Evolutionary conservation across 192 early-diverging fungal species (phyloP).

Genomic region (Dissophora globulifera): DNA sequence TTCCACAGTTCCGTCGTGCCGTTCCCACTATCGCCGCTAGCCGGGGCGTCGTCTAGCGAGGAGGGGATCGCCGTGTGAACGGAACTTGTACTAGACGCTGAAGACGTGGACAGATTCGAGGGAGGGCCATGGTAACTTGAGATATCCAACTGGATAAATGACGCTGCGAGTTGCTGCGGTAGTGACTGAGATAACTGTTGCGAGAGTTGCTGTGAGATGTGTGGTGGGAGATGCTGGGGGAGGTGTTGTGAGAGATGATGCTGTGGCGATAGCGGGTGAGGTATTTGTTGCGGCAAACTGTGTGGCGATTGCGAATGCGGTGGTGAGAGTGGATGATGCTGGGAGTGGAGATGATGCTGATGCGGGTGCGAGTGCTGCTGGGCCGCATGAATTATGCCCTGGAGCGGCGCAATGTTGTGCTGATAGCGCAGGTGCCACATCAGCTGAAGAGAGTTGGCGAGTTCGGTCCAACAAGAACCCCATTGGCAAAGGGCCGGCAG

Average conservation of each 20-base stretch:
- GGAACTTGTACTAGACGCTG: too few species aligned
- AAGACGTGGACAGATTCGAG: too few species aligned
- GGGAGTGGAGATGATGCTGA: slow-evolving; percentile 2
- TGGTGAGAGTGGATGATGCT: too few species aligned
- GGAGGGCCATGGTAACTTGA: too few species aligned
- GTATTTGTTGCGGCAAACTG: neutral
- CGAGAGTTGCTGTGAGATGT: neutral
- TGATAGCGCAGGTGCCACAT: slow-evolving; percentile 67
- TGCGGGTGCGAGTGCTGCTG: neutral
- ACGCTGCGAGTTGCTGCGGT: too few species aligned
- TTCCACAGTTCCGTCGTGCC: neutral
- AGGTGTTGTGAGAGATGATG: neutral
- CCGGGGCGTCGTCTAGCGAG: neutral
- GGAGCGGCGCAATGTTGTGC: slow-evolving; percentile 47
- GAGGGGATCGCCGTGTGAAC: neutral
- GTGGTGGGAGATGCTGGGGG: neutral
- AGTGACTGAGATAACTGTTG: neutral
- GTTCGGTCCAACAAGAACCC: slow-evolving; percentile 62
- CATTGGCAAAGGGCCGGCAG: slow-evolving; percentile 59
- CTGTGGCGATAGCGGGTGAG: neutral
- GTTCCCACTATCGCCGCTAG: neutral
- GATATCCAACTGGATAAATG: too few species aligned
- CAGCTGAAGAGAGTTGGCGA: slow-evolving; percentile 58
- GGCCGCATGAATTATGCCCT: too few species aligned
- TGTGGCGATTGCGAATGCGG: neutral